Base-by-base conservation (phyloP, 257 asterid species). In the Solanum pimpinellifolium region DNA sequence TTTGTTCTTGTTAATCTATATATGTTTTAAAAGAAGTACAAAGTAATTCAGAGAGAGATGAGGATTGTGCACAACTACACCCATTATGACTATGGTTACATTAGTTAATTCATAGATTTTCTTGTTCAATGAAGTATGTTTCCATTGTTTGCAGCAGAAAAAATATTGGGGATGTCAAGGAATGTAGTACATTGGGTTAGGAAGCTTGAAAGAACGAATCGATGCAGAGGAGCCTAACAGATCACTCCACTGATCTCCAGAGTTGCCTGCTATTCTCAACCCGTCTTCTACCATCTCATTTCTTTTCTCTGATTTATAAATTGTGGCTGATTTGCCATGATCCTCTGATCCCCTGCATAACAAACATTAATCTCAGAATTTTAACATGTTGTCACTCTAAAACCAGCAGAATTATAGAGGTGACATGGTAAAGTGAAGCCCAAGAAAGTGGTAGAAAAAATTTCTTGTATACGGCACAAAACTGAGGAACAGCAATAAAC, bases 171-270 rank as follows among this genome's bases (percentile, higher is more conserved):
- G 18, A 12, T 31, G 23, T 92, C 89, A 93, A 39, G 97, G 90
- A 86, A 96, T 94, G 90, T 87, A 90, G 84, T 96, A 96, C 98
- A 94, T 96, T 62, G 98, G 98, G 91, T 96, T 96, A 8, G 98
- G 97, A 84, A 94, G 92, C 90, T 96, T 94, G 91, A 96, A 96
- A 0, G 98, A 93, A 35, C 96, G 95, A n/a, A 9, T 74, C 1
- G 98, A 87, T 33, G 74, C 69, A 18, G 94, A 90, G 11, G 98
- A 90, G 20, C 97, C 98, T 70, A 92, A 59, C 76, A 94, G 86
- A 90, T 96, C 98, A 86, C 98, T 96, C 98, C 98, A 96, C 56
- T 96, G 98, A 65, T 96, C 98, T 42, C 98, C 98, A 1, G 94
- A 93, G 87, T 94, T 96, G 14, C 98, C 98, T 41, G 83, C 77